These are phyloP conservation scores for Babesia bigemina DNA, from an alignment of 169 alveolate species.

Conservation along the genomic window DNA sequence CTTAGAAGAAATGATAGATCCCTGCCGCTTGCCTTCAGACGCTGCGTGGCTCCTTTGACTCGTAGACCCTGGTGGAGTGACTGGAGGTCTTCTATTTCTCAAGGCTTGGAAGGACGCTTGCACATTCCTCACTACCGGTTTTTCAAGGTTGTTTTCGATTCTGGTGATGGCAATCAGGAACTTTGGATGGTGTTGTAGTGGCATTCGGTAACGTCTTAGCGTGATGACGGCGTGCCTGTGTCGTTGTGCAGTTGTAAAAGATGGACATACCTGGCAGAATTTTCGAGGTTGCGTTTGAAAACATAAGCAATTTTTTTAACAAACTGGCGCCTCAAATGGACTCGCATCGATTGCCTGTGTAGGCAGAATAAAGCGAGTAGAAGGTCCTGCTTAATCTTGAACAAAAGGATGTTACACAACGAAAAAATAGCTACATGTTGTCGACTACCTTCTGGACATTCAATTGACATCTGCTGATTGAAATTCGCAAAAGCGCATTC, in stretches of 20 bases:
- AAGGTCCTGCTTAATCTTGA: conserved; percentile 22
- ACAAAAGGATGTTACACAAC: conserved; percentile 9
- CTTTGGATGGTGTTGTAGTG: not conserved
- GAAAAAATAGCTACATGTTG: not conserved
- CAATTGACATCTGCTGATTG: not conserved
- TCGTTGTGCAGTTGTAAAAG: not conserved
- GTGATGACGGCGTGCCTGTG: conserved; percentile 20
- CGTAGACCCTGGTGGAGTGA: not conserved
- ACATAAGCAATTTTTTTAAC: conserved; percentile 2
- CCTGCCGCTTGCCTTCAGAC: not conserved
- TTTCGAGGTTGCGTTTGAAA: conserved; percentile 2
- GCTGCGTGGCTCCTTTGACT: not conserved
- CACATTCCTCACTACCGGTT: not conserved
- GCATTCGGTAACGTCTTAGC: conserved; percentile 9
- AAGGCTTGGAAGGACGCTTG: not conserved
- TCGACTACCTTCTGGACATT: not conserved
- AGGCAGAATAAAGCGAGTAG: conserved; percentile 10
- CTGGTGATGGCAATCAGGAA: not conserved
- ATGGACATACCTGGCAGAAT: conserved; percentile 19
- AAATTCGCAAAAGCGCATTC: not conserved
- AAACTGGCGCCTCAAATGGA: conserved; percentile 8
- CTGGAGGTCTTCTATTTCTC: not conserved
- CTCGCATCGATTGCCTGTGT: conserved; percentile 6
- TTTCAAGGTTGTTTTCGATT: not conserved
- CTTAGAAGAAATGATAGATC: not conserved